Evolutionary conservation across 2,329 filamentous ascomycete species (phyloP).

Genomic region (Penicillium digitatum): DNA sequence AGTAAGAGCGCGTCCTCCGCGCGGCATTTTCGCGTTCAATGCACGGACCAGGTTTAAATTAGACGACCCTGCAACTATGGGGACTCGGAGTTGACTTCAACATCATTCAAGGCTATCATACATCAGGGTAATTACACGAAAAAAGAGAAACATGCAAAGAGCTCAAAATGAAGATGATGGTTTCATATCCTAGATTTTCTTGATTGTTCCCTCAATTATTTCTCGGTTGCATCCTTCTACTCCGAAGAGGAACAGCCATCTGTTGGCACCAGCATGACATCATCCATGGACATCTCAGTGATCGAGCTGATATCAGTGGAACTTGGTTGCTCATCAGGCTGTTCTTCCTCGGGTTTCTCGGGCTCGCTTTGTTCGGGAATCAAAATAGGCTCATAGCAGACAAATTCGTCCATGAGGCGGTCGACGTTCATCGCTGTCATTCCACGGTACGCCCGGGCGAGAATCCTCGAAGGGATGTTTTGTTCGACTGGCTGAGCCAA

Average conservation of each 20-base stretch:
- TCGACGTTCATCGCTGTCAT: neutral
- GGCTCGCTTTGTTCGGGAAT: neutral
- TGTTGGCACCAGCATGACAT: neutral
- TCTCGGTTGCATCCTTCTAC: neutral
- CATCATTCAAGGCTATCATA: neutral
- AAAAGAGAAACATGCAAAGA: no score
- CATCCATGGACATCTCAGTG: neutral
- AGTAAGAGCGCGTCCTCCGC: neutral
- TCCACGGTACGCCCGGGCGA: neutral
- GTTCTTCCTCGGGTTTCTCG: neutral
- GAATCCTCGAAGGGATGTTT: neutral
- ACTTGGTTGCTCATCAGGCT: neutral
- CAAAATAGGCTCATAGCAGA: neutral
- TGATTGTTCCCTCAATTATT: neutral
- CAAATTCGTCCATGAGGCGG: neutral
- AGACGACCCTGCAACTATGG: neutral
- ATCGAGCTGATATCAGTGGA: neutral
- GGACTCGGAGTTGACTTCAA: neutral
- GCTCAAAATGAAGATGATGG: neutral
- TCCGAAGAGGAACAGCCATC: neutral
- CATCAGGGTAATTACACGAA: neutral
- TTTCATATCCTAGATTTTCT: neutral
- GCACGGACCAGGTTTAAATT: conserved; percentile 7
- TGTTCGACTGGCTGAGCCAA: neutral
- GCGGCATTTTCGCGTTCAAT: conserved; percentile 6